phyloP scores from a whole-genome alignment of 495 filamentous ascomycete genomes.

The Penicillium pancosmium region DNA sequence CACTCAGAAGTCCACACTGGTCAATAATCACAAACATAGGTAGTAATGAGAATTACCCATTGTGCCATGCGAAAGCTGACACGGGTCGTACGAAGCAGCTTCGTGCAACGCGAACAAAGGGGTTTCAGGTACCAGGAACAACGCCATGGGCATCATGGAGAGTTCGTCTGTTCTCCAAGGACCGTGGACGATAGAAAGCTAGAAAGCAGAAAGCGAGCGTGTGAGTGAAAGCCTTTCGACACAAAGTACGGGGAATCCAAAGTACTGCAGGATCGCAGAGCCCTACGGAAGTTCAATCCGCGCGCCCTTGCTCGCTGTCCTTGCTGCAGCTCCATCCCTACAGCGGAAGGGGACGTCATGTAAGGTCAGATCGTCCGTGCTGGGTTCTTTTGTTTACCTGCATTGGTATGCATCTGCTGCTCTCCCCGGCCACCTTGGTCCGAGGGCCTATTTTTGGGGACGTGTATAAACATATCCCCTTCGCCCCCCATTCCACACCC shows the following conservation, averaged over 20 bases:
- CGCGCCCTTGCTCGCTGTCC: constrained; percentile 47
- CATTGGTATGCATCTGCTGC: constrained; percentile 47
- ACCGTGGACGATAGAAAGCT: background rate
- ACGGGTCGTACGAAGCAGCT: constrained; percentile 5
- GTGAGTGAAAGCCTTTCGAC: background rate
- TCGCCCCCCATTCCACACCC: constrained; percentile 27
- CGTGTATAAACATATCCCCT: constrained; percentile 49
- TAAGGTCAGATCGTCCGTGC: constrained; percentile 50
- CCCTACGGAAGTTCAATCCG: constrained; percentile 23
- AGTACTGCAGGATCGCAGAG: constrained; percentile 1
- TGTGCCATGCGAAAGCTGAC: background rate
- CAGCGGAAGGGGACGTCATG: constrained; percentile 42
- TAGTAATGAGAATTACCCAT: background rate
- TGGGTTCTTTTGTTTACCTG: constrained; percentile 48
- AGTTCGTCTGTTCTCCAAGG: background rate
- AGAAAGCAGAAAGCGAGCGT: background rate
- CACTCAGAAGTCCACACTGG: background rate
- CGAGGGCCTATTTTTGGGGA: constrained; percentile 31
- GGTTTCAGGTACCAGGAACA: constrained; percentile 4
- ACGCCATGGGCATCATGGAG: background rate
- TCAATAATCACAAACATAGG: background rate
- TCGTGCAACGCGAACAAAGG: background rate
- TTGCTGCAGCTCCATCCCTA: constrained; percentile 49
- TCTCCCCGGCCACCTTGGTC: constrained; percentile 27
- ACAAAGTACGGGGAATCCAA: background rate